Base-by-base conservation (phyloP, 208 protist species). In the Porcisia deanei region DNA sequence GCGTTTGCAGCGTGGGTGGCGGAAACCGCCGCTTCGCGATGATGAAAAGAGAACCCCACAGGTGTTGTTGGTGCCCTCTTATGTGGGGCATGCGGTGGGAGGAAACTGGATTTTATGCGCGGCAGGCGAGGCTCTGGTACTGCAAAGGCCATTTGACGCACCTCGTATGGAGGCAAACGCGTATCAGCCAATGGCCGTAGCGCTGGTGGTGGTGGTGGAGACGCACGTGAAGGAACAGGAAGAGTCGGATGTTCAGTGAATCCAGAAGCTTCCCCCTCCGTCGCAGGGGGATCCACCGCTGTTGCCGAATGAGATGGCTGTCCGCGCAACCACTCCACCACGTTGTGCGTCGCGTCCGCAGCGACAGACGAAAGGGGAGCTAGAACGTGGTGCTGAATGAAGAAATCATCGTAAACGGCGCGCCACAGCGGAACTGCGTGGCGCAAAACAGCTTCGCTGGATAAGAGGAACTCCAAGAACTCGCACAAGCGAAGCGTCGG, bases 131-230 rank as follows among this genome's bases (percentile, higher is more conserved):
- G 83, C 73, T 89, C 86, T 53, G 91, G 89, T 25, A 91, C 84
- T 7, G 91, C 93, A 66, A 85, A 70, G 14, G 83, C 70, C 91
- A 96, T 96, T 72, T 92, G 89, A 14, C 91, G 79, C 72, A 93
- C 91, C 76, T 96, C 89, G 45, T 76, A 76, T 0, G 91, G 89
- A 0, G 91, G 91, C 43, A 94, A 72, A 34, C 69, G 64, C 64
- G 47, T 16, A 18, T 49, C 43, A 43, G 70, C 65, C 18, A 71
- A 71, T 20, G 60, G 45, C 37, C 52, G 77, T 65, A 66, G 76
- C 79, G 58, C 52, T 57, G 67, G 78, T 37, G 65, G 65, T 37
- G 65, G 65, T 34, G 47, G 49, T 7, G 37, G 7, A 18, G 57
- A 25, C 53, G 71, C 72, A 47, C 64, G 60, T 25, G 41, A 16